Base-by-base conservation (phyloP, 164 flowering plant species). In the Annona squamosa region DNA sequence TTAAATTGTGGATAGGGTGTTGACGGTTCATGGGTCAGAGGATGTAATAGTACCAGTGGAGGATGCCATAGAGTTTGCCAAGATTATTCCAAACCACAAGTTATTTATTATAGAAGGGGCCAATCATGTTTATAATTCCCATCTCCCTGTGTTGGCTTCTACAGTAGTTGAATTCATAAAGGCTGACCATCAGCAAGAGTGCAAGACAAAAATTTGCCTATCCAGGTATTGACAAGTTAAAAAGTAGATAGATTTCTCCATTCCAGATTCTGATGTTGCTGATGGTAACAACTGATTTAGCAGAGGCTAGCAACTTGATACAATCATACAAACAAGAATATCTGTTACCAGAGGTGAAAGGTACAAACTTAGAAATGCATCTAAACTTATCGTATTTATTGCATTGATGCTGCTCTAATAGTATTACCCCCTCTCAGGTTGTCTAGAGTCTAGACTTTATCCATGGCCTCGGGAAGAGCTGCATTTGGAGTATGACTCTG, bases 11-110 rank as follows among this genome's bases (percentile, higher is more conserved):
- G 77, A 37, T 81, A 93, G 97, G 87, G 97, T 93, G 41, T 73
- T 90, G 79, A 90, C 97, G 12, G 81, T 95, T 64, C 99, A 93
- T 79, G 99, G 99, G 72, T 86, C 97, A 47, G 79, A 56, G 67
- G 99, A 93, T 83, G 87, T 84, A 80, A 72, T 87, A 1, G 81
- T 95, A 69, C 90, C 94, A 1, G 85, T 87, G 43, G 87, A 84
- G 79, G 97, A 90, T 83, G 97, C 96, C 4, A 7, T 72, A 19
- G 87, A 88, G 79, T 86, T 93, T 79, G 80, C 85, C 44, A 90
- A 93, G 85, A 78, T 87, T 74, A 86, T 95, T 81, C 87, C 91
- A 0, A 92, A 90, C 78, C 97, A 95, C 86, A 81, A 80, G 66
- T 71, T 91, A 37, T 87, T 84, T 56, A 77, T 91, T 12, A 72